These are phyloP conservation scores for Candida krabiensis DNA, from an alignment of 805 yeast genomes.

Conservation along the genomic window DNA sequence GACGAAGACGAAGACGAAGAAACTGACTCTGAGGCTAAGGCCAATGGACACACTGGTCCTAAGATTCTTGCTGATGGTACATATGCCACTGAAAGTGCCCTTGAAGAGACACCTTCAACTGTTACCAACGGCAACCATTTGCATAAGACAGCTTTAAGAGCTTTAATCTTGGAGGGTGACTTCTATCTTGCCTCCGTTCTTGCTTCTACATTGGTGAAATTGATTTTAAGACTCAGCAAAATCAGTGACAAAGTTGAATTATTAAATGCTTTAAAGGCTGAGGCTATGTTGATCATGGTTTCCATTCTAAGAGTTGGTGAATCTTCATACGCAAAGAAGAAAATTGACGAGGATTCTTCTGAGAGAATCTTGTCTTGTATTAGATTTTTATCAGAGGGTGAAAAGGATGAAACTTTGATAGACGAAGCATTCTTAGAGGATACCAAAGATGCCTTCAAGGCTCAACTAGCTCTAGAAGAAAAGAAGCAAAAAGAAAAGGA, in stretches of 20 bases:
- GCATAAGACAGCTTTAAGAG: conserved; percentile 70
- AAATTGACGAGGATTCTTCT: conserved; percentile 94
- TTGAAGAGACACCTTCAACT: conserved; percentile 43
- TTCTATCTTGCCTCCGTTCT: conserved; percentile 88
- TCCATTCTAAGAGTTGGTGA: conserved; percentile 88
- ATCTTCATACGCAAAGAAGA: conserved; percentile 62
- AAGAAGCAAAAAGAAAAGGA: conserved; percentile 54
- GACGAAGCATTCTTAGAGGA: conserved; percentile 82
- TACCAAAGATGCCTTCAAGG: conserved; percentile 79
- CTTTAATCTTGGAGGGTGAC: conserved; percentile 81
- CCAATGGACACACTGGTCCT: conserved; percentile 55
- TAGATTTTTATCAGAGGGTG: conserved; percentile 70
- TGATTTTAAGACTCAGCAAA: conserved; percentile 72
- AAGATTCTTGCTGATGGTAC: conserved; percentile 98
- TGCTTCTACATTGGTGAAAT: conserved; percentile 84
- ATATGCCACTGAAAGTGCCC: conserved; percentile 90
- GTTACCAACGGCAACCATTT: conserved; percentile 30
- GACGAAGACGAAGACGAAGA: conserved; percentile 30
- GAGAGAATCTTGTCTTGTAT: conserved; percentile 91
- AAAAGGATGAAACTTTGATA: conserved; percentile 43
- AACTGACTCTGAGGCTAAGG: conserved; percentile 17
- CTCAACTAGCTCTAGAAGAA: conserved; percentile 63
- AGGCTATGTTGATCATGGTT: conserved; percentile 89
- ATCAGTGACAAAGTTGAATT: conserved; percentile 49
- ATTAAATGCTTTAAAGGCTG: conserved; percentile 86